A percentile compares a stretch with the other conserved stretches of the same genome.
These are phyloP conservation scores for Calycina marina DNA, from an alignment of 2,329 filamentous ascomycete species.

Conservation along the genomic window DNA sequence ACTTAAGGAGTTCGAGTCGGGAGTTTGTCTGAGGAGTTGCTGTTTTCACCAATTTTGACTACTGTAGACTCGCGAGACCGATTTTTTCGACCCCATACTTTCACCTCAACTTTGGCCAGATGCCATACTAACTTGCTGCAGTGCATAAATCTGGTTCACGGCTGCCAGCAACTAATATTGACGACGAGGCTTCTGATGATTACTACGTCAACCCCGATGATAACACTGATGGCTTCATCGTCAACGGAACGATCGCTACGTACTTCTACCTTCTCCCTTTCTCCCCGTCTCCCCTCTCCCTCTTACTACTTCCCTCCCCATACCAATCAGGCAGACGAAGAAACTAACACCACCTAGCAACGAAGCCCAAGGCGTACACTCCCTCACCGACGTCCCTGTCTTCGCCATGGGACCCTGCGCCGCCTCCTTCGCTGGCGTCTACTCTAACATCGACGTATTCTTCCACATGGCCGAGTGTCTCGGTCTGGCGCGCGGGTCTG, in stretches of 20 bases:
- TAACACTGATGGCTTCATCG: constrained; percentile 47
- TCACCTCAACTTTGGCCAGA: too few species aligned
- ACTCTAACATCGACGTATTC: constrained; percentile 58
- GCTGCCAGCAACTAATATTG: constrained; percentile 39
- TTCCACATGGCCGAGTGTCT: constrained; percentile 41
- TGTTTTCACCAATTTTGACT: too few species aligned
- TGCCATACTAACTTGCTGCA: too few species aligned
- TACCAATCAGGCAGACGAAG: constrained; percentile 3
- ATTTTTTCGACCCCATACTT: too few species aligned
- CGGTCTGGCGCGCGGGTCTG: constrained; percentile 12
- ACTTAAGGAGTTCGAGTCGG: too few species aligned
- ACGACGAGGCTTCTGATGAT: constrained; percentile 34
- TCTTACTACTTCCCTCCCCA: background rate
- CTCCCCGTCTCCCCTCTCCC: background rate
- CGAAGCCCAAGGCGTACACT: constrained; percentile 58
- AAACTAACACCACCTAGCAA: too few species aligned
- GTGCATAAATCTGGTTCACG: constrained; percentile 55
- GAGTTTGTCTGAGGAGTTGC: too few species aligned
- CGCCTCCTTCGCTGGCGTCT: constrained; percentile 58
- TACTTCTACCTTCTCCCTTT: too few species aligned
- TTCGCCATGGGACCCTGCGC: constrained; percentile 70
- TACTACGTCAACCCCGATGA: constrained; percentile 59
- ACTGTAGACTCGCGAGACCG: too few species aligned
- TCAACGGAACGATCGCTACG: constrained; percentile 62
- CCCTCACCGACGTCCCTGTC: constrained; percentile 63